Conservation (phyloP, 2,329 filamentous ascomycete genomes). For the Fusarium musae region DNA sequence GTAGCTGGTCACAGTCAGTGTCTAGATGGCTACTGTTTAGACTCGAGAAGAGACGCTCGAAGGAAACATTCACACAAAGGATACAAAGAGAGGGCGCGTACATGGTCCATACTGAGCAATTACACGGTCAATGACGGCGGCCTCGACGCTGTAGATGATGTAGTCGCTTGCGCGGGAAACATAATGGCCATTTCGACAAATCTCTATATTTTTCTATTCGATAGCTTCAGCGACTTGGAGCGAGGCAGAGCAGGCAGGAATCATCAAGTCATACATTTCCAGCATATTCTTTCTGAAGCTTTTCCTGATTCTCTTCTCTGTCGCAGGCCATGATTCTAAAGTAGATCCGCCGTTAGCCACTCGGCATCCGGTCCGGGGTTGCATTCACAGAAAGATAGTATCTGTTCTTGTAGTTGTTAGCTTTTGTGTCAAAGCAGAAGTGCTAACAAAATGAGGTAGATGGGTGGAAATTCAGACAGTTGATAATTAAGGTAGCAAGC, state of each 20-base stretch:
- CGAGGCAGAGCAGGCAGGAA: slow-evolving; percentile 38
- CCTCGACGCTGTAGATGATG: slow-evolving; percentile 98
- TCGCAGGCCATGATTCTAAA: slow-evolving; percentile 93
- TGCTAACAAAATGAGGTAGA: slow-evolving; percentile 21
- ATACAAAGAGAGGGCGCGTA: slow-evolving; percentile 57
- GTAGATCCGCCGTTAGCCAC: slow-evolving; percentile 46
- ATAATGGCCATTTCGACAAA: slow-evolving; percentile 92
- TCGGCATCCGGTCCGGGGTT: slow-evolving; percentile 33
- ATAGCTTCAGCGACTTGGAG: slow-evolving; percentile 60
- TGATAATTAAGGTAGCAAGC: slow-evolving; percentile 89
- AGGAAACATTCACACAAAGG: slow-evolving; percentile 26
- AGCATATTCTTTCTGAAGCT: slow-evolving; percentile 82
- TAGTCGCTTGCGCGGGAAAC: slow-evolving; percentile 97
- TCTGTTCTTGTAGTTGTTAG: slow-evolving; percentile 43
- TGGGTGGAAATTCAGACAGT: slow-evolving; percentile 76
- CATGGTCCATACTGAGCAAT: slow-evolving; percentile 92
- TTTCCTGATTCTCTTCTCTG: slow-evolving; percentile 86
- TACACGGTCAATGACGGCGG: slow-evolving; percentile 86
- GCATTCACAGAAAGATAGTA: slow-evolving; percentile 9
- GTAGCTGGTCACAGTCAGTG: slow-evolving; percentile 71
- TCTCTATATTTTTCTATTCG: slow-evolving; percentile 79
- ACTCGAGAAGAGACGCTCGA: neutral
- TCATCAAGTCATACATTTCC: slow-evolving; percentile 75
- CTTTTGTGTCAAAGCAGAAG: slow-evolving; percentile 5
- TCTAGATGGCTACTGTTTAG: neutral